Conservation (phyloP, 768 basidiomycete species). For the Kockovaella imperatae region DNA sequence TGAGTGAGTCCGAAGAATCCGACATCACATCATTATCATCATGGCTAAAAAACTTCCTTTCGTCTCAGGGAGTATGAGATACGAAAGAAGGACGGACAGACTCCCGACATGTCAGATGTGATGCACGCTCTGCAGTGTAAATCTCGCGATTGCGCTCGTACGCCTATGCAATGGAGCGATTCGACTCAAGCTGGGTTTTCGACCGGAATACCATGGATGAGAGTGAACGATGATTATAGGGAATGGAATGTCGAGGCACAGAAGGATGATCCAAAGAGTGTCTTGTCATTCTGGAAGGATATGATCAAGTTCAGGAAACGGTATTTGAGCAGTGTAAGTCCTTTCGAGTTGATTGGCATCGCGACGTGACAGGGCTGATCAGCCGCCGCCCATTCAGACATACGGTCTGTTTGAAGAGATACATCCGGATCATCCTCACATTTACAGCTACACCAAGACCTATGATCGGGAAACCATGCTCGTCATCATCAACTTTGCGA, state of each 20-base stretch:
- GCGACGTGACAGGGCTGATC: no score
- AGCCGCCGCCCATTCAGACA: constrained; percentile 29
- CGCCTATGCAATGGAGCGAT: constrained; percentile 52
- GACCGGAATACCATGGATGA: constrained; percentile 59
- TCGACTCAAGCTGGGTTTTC: constrained; percentile 57
- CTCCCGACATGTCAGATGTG: constrained; percentile 38
- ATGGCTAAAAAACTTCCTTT: no score
- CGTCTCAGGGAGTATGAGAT: no score
- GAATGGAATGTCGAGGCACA: constrained; percentile 52
- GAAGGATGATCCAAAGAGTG: constrained; percentile 50
- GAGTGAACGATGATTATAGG: constrained; percentile 58
- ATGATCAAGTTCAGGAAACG: constrained; percentile 53
- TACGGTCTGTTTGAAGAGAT: constrained; percentile 57
- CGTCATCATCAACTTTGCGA: constrained; percentile 32
- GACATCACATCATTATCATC: no score
- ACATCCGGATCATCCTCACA: constrained; percentile 48
- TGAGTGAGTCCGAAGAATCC: constrained; percentile 1
- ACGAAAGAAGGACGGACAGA: constrained; percentile 1
- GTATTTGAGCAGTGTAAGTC: constrained; percentile 53
- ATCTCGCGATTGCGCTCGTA: neutral
- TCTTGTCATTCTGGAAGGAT: constrained; percentile 56
- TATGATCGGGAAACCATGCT: constrained; percentile 21
- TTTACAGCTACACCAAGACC: constrained; percentile 51
- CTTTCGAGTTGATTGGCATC: neutral
- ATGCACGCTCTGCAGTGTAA: neutral